A percentile compares a stretch with the other conserved stretches of the same genome.
Evolutionary conservation across 306 rosid genomes (phyloP).

Genomic region (Sesbania bispinosa): DNA sequence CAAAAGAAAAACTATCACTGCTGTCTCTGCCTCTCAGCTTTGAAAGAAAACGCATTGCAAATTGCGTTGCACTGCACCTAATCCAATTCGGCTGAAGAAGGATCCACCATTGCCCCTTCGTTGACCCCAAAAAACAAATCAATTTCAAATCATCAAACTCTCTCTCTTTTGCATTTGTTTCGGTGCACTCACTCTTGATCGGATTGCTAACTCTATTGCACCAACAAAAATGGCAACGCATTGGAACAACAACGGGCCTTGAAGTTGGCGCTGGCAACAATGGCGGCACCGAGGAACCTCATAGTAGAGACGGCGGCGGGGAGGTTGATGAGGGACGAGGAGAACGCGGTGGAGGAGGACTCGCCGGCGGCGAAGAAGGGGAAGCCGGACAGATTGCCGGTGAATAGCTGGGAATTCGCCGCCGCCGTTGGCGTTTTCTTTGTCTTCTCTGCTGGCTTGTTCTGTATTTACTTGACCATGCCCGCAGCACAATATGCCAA

Average conservation of each 20-base stretch:
- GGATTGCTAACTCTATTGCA: no score
- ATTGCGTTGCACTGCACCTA: neutral
- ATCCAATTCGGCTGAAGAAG: neutral
- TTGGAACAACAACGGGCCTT: no score
- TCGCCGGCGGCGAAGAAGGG: conserved; percentile 48
- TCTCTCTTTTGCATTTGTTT: neutral
- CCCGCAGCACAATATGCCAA: conserved; percentile 45
- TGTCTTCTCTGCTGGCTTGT: conserved; percentile 45
- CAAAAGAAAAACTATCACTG: no score
- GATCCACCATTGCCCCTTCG: neutral
- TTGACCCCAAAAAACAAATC: no score
- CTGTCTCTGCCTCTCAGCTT: neutral
- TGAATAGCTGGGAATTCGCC: conserved; percentile 44
- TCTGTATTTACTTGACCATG: conserved; percentile 57
- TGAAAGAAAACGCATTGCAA: neutral
- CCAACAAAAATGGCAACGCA: neutral
- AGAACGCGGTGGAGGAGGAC: conserved; percentile 50
- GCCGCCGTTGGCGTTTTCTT: conserved; percentile 43
- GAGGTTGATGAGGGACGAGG: conserved; percentile 44
- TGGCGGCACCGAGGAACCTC: conserved; percentile 73
- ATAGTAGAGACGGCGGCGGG: conserved; percentile 28
- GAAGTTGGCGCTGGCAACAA: neutral
- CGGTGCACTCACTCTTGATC: no score
- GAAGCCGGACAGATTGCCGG: conserved; percentile 39
- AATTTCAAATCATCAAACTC: neutral